Conservation (phyloP, 768 basidiomycete species). For the Termitomyces sp. region DNA sequence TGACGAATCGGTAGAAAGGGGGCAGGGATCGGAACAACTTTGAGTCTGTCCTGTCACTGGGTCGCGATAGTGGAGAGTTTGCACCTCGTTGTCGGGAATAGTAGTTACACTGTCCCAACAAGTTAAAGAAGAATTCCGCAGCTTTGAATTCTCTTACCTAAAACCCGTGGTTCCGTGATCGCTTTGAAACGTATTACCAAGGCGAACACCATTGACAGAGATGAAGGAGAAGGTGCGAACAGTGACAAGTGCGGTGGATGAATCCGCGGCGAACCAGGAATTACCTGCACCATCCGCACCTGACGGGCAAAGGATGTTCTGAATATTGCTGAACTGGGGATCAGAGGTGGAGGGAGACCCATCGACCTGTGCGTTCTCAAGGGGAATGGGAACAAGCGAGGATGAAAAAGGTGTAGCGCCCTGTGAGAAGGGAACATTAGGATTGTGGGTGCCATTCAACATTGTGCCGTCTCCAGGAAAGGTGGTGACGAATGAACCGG, state of each 20-base stretch:
- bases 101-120: constrained; percentile 65
- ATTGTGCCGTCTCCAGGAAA: constrained; percentile 53
- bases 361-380: constrained; percentile 53
- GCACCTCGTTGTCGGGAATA: constrained; percentile 85
- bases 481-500: constrained; percentile 81
- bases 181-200: constrained; percentile 87
- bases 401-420: constrained; percentile 86
- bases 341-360: constrained; percentile 65
- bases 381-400: constrained; percentile 80
- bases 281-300: constrained; percentile 77
- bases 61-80: constrained; percentile 76
- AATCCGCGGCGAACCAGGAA: constrained; percentile 83
- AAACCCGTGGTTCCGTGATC: constrained; percentile 87
- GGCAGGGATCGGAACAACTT: constrained; percentile 79
- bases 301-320: constrained; percentile 81
- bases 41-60: constrained; percentile 68
- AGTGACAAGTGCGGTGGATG: constrained; percentile 69
- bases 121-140: constrained; percentile 6
- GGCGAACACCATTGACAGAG: constrained; percentile 74
- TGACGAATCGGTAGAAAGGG: constrained; percentile 72
- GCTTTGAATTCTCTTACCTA: constrained; percentile 49
- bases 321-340: constrained; percentile 59
- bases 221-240: constrained; percentile 73
- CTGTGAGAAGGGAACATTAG: constrained; percentile 79
- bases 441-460: constrained; percentile 72